Evolutionary conservation across 805 yeast species (phyloP).

Genomic region (Candida manassasensis): DNA sequence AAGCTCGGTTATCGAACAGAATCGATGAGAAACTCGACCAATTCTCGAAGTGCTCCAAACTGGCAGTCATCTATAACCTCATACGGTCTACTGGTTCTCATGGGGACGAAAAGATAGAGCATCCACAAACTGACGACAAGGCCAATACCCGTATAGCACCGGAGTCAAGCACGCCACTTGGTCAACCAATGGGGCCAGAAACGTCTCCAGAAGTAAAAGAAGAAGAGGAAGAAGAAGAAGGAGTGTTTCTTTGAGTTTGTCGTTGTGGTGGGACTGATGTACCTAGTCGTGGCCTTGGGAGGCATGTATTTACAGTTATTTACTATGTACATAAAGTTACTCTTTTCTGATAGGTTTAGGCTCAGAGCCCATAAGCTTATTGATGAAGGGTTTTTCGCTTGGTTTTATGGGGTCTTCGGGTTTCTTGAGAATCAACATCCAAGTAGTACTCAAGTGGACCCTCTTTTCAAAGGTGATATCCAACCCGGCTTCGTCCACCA

Average conservation of each 20-base stretch:
- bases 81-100: background rate
- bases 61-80: background rate
- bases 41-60: background rate
- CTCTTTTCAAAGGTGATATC: constrained; percentile 77
- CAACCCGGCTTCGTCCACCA: constrained; percentile 77
- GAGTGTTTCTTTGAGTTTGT: constrained; percentile 18
- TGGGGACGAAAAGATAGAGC: constrained; percentile 4
- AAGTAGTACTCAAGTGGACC: constrained; percentile 88
- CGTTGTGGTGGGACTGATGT: no score
- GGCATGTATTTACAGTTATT: constrained; percentile 7
- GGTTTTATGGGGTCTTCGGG: constrained; percentile 57
- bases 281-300: no score
- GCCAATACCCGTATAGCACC: no score
- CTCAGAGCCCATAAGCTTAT: constrained; percentile 38
- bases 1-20: constrained; percentile 4
- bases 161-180: no score
- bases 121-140: background rate
- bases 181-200: background rate
- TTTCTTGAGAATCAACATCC: constrained; percentile 73
- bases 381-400: constrained; percentile 39
- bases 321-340: constrained; percentile 7
- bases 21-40: background rate
- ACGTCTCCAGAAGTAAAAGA: background rate
- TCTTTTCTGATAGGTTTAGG: constrained; percentile 21
- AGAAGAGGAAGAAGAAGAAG: constrained; percentile 8